Evolutionary conservation across 1,284 basidiomycete genomes (phyloP), one percentile per base, ranked within the genome.

Genomic region (Vanrija sp.): DNA sequence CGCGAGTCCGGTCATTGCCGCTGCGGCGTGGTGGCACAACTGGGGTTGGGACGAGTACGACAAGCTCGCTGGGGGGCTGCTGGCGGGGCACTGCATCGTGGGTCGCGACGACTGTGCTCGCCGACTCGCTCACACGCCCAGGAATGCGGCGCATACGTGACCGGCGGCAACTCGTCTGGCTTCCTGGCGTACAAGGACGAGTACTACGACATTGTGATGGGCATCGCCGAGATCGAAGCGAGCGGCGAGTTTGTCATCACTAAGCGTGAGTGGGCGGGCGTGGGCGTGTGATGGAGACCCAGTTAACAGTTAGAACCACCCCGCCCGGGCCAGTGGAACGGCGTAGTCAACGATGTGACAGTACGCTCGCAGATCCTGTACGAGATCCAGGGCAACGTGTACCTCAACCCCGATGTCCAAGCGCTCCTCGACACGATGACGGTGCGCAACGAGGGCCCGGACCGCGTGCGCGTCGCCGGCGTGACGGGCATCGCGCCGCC

Each of bases 391-490:
- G 61, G 61, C 39, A 57, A 61, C 34, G 54, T 64, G 6, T 68
- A 68, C 52, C 61, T 64, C 25, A 68, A 68, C 50, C 61, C 66
- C 4, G 66, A 68, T 45, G 66, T 68, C 0, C 58, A 61, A 34
- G 66, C 62, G 16, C 54, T 65, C 28, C 54, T 68, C n/a, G 42
- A 54, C 51, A 28, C 58, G 38, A 62, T 68, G 43, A 23, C 23
- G 19, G 55, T 66, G 16, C 46, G 46, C 6, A 52, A 63, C 21
- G 23, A 55, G 5, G 65, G 58, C 1, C 34, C 45, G 14, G 55
- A 68, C 53, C 56, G 63, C 12, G 66, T 66, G 5, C 49, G 51
- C 9, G 61, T 66, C 14, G 51, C 55, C 5, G 63, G 65, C 5
- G 61, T 68, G 16, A 45, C 40, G 6, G 66, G 66, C 6, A 19